A percentile compares a stretch with the other conserved stretches of the same genome.
Evolutionary conservation across 192 early-diverging fungal species (phyloP).

Genomic region (Neocallimastix lanati): DNA sequence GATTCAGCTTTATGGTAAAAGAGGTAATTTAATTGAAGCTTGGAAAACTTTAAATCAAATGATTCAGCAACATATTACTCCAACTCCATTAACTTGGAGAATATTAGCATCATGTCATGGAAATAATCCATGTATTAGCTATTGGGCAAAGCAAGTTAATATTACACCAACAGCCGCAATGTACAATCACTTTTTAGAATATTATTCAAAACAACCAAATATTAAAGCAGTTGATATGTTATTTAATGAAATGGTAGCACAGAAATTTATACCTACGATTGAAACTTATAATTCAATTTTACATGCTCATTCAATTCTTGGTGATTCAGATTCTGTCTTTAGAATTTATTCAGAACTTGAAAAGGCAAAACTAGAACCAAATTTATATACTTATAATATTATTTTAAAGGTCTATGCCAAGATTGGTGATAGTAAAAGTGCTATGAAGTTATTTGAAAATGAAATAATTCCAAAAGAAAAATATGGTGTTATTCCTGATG

Average conservation of each 20-base stretch:
- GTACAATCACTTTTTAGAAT: background rate
- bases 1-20: background rate
- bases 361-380: background rate
- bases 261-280: background rate
- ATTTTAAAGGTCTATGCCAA: background rate
- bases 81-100: background rate
- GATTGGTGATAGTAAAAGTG: background rate
- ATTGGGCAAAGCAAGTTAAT: background rate
- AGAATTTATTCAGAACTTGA: background rate
- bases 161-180: background rate
- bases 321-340: background rate
- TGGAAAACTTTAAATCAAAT: background rate
- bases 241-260: background rate
- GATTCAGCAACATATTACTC: background rate
- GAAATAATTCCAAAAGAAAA: background rate
- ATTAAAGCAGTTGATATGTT: background rate
- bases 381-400: background rate
- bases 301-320: background rate
- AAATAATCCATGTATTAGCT: background rate
- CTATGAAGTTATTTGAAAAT: background rate
- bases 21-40: background rate
- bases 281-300: background rate
- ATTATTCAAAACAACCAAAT: background rate
- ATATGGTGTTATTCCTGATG: background rate
- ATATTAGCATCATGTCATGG: background rate